Conservation (phyloP, 148 eudicot genomes). For the Rhododendron griersonianum region DNA sequence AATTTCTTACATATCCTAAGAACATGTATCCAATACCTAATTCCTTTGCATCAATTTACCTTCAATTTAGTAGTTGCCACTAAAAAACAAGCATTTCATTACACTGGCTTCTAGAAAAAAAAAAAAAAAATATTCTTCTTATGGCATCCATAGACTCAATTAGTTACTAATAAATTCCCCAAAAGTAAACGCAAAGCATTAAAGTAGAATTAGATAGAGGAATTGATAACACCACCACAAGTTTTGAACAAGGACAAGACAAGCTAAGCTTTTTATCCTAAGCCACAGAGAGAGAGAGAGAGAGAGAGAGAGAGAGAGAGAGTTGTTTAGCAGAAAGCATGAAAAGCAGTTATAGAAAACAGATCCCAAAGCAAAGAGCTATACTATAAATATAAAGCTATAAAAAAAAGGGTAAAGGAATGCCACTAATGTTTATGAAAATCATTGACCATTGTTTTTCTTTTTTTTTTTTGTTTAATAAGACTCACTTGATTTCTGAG, state of each 20-base stretch:
- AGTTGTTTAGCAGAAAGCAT: background rate
- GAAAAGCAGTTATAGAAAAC: background rate
- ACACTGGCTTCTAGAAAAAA: background rate
- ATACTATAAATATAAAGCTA: slow-evolving; percentile 7
- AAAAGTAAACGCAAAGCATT: background rate
- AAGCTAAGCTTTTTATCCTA: background rate
- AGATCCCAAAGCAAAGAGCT: slow-evolving; percentile 15
- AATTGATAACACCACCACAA: background rate
- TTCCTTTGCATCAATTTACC: background rate
- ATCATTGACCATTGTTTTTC: background rate
- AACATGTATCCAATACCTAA: background rate
- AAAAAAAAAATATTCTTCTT: background rate
- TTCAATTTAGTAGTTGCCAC: background rate
- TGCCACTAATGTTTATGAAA: background rate
- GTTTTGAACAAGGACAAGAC: background rate
- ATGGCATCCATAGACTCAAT: background rate
- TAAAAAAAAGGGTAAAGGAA: background rate
- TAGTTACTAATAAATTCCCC: background rate
- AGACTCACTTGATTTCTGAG: slow-evolving; percentile 41
- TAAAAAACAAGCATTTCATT: background rate
- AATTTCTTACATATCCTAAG: background rate
- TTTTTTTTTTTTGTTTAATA: background rate
- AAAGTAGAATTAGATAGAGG: background rate
- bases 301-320: slow-evolving; percentile 12
- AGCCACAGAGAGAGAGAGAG: background rate